Evolutionary conservation across 2,329 filamentous ascomycete genomes (phyloP).

Genomic region (Penicillium paneum): DNA sequence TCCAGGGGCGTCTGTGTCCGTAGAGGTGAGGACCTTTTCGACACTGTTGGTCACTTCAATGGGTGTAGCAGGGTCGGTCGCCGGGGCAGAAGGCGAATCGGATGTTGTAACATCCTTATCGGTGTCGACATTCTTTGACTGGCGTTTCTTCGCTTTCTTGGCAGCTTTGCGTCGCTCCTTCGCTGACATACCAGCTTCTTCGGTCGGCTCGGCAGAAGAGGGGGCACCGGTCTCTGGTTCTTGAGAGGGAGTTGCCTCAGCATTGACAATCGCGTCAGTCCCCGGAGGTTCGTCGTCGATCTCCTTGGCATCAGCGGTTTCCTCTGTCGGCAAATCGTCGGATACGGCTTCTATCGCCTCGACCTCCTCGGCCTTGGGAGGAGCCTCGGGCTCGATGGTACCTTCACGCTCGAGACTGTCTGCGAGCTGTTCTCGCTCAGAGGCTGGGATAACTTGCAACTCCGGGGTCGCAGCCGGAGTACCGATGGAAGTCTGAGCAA

Average conservation of each 20-base stretch:
- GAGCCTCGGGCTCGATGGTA: conserved; percentile 6
- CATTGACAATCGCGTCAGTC: conserved; percentile 3
- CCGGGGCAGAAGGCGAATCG: conserved; percentile 4
- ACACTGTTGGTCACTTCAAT: conserved; percentile 1
- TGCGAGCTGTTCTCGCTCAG: neutral
- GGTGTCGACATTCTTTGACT: conserved; percentile 30
- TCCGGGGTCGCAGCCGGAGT: neutral
- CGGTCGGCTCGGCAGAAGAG: conserved; percentile 1
- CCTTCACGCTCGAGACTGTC: neutral
- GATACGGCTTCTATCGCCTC: conserved; percentile 12
- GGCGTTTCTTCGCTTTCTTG: conserved; percentile 46
- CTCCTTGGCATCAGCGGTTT: conserved; percentile 18
- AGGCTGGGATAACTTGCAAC: neutral
- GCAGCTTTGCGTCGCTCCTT: conserved; percentile 49
- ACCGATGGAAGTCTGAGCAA: conserved; percentile 1
- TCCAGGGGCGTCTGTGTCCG: conserved; percentile 21
- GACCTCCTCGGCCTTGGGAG: neutral
- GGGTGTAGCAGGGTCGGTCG: conserved; percentile 14
- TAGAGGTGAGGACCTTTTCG: conserved; percentile 15
- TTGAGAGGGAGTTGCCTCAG: neutral
- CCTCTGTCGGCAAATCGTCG: conserved; percentile 3
- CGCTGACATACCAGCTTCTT: conserved; percentile 31
- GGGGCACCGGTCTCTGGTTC: conserved; percentile 2
- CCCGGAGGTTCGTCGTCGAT: neutral
- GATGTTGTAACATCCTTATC: conserved; percentile 14